Conservation (phyloP, 805 yeast species). For the Isabelozyma rhagii region DNA sequence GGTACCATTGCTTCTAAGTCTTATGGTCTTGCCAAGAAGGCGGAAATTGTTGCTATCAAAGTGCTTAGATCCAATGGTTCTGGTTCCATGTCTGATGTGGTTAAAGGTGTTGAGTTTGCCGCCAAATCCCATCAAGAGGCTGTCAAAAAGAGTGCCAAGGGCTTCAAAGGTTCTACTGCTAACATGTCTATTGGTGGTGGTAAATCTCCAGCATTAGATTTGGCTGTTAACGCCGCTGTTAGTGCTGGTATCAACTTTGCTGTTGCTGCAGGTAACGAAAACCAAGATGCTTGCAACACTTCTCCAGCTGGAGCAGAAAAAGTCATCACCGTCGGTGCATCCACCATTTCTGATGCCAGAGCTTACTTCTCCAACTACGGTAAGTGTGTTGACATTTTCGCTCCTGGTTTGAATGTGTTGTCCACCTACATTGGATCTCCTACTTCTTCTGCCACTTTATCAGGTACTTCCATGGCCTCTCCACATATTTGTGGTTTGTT, state of each 20-base stretch:
- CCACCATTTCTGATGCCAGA: slow-evolving; percentile 82
- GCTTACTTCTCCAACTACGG: slow-evolving; percentile 97
- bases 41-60: slow-evolving; percentile 37
- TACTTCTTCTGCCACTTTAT: slow-evolving; percentile 73
- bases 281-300: slow-evolving; percentile 75
- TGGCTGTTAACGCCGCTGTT: slow-evolving; percentile 58
- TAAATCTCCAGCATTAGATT: slow-evolving; percentile 51
- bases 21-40: slow-evolving; percentile 77
- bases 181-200: slow-evolving; percentile 65
- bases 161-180: slow-evolving; percentile 59
- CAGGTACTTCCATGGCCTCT: slow-evolving; percentile 98
- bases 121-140: slow-evolving; percentile 33
- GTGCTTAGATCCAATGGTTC: slow-evolving; percentile 39
- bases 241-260: slow-evolving; percentile 56
- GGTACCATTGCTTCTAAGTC: slow-evolving; percentile 78
- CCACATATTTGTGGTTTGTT: slow-evolving; percentile 94
- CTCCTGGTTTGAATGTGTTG: slow-evolving; percentile 88
- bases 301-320: slow-evolving; percentile 87
- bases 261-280: slow-evolving; percentile 64
- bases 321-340: slow-evolving; percentile 94
- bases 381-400: slow-evolving; percentile 92
- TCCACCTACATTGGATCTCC: slow-evolving; percentile 81
- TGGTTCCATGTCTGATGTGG: slow-evolving; percentile 40
- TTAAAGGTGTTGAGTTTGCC: slow-evolving; percentile 40
- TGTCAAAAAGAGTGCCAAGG: slow-evolving; percentile 26